Base-by-base conservation (phyloP, 257 asterid genomes). In the Lavandula angustifolia region DNA sequence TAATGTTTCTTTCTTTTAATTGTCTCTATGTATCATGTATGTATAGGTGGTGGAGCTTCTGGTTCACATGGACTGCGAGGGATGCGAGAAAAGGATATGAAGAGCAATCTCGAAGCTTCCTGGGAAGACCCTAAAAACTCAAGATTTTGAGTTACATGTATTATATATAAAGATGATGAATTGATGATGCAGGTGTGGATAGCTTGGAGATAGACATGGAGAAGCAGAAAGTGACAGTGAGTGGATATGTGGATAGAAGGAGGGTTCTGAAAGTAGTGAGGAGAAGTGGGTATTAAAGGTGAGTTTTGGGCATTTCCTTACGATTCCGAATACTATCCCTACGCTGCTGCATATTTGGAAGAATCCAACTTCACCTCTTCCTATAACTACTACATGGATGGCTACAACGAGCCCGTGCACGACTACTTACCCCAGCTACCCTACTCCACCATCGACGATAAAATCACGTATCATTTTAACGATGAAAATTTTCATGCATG, bases 271-370 rank as follows among this genome's bases (percentile, higher is more conserved):
- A 75, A 67, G 52, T 61, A 7, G 82, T 79, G 17, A 73, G 91
- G 17, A 79, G 86, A 75, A 68, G 53, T 1, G 86, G 86, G 35
- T n/a, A 79, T 72, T 47, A 79, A 49, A 51, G 91, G 84, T 0
- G 88, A 82, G 53, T 79, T 79, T 29, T 84, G 91, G 87, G 87
- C 91, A 67, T 81, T 72, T 62, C 91, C 91, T 0, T 82, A 84
- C 29, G 81, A 84, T 44, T n/a, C 63, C 2, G 87, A 81, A 10
- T 84, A 84, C 32, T 48, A 81, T 46, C 78, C 86, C 12, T 84
- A 73, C 17, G 82, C 84, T 8, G 60, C 84, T 6, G 62, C 68
- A 1, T 77, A 84, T 58, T 54, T 81, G 47, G 88, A 79, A 6
- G 85, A 75, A 38, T 73, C 86, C 41, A 79, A 63, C 8, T 84